Evolutionary conservation across 192 early-diverging fungal species (phyloP), one percentile per base, ranked within the genome.

Genomic region (Rhizoclosmatium sp.): DNA sequence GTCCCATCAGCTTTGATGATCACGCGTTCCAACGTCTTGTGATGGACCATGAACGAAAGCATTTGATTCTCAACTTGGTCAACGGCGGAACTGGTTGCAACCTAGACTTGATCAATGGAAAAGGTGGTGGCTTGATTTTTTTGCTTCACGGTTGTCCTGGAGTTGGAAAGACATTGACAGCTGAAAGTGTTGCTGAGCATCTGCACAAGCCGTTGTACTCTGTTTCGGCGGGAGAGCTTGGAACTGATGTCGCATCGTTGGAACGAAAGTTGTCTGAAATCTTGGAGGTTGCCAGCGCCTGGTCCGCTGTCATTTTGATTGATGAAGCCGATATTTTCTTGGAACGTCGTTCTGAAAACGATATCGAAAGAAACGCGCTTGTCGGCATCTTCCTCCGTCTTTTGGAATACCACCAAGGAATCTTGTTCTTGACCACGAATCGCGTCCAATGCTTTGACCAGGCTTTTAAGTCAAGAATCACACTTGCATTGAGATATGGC

Each of bases 371-470:
- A n/a, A 68, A 51, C 58, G 65, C 78, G 42, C 69, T 73, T 54
- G 78, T 80, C n/a, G 69, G 68, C 40, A 72, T 82, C 44, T 69
- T 82, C 19, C 65, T 82, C 12, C 69, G 81, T 41, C 54, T 82
- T 48, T 42, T 82, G 54, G 81, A 82, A 59, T 74, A 75, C 61
- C 70, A 79, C 40, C 69, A 75, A 46, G 81, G 81, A 7, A 81
- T 80, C 0, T 76, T 82, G 60, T 82, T 82, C 40, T 58, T 82
- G 0, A 82, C 81, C 2, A 82, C 76, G 42, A 82, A 82, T 64
- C 76, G 81, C 62, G 81, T 80, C 2, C 44, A 54, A 41, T 65
- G 60, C n/a, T 82, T 82, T 60, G 81, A 82, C 58, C 41, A 42
- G 16, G 81, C 81, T 0, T 75, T 80, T 14, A 60, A 80, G 44